Evolutionary conservation across 768 basidiomycete species (phyloP), one percentile per base, ranked within the genome.

Genomic region (Mycena indigotica): DNA sequence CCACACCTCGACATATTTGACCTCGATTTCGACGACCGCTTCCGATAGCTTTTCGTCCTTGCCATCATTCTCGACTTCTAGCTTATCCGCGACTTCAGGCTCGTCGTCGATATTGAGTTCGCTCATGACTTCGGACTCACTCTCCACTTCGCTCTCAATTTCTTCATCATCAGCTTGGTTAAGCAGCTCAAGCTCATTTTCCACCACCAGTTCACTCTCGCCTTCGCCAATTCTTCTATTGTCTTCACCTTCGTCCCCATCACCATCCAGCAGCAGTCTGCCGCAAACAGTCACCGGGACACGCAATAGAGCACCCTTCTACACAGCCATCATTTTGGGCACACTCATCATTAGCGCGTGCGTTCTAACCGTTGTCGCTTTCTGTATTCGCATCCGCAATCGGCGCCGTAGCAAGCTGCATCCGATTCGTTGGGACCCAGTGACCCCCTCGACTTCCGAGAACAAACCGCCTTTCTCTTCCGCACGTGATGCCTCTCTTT

Each of bases 271-370:
- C n/a, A 29, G 24, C 28, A 28, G 30, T 17, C 35, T 46, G 23
- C 39, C 54, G 1, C 38, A 40, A 5, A 28, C 44, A 21, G 30
- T 59, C 21, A 40, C 28, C 3, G n/a, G n/a, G n/a, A n/a, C n/a
- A n/a, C n/a, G n/a, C n/a, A 75, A 77, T 55, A 61, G 69, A 41
- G 66, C 79, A 1, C 76, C 79, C 32, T 77, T 83, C 63, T 84
- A 84, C 61, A 64, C 82, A 3, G 81, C 74, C 24, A 74, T 85
- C 51, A 72, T 75, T n/a, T 70, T 85, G 3, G 84, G 79, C 28
- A 69, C 70, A 0, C 73, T 86, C 56, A 73, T 75, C 17, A 72
- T 76, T 29, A 59, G 83, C 49, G 78, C 80, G 5, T 73, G 75
- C 51, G 40, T 84, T 29, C 67, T 77, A 16, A 77, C 81, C 35